Percentiles rank a stretch among this genome's conserved stretches.
Conservation (phyloP, 1,139 yeast species). For the Kodamaea alishanica region DNA sequence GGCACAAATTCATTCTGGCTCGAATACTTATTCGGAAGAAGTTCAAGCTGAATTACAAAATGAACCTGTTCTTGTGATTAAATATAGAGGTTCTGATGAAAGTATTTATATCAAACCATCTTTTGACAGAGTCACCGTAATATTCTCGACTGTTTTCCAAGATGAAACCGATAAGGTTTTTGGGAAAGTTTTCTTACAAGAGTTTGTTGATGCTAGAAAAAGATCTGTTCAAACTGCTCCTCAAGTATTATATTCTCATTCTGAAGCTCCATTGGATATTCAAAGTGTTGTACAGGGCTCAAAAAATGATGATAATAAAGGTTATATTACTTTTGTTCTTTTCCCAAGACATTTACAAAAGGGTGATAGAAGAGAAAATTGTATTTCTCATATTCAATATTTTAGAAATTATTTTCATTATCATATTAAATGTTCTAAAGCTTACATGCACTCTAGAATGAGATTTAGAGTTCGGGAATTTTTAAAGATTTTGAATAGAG, state of each 20-base stretch:
- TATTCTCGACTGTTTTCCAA: slow-evolving; percentile 88
- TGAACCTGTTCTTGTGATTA: slow-evolving; percentile 66
- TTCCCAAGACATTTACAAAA: slow-evolving; percentile 72
- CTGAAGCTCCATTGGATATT: slow-evolving; percentile 92
- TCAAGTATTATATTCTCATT: slow-evolving; percentile 87
- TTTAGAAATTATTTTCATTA: slow-evolving; percentile 97
- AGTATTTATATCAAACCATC: slow-evolving; percentile 88
- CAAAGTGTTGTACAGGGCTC: slow-evolving; percentile 39
- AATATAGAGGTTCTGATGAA: slow-evolving; percentile 86
- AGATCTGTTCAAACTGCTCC: slow-evolving; percentile 98
- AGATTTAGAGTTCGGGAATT: slow-evolving; percentile 91
- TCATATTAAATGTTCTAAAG: slow-evolving; percentile 97
- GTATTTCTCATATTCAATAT: slow-evolving; percentile 83
- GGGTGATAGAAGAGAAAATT: slow-evolving; percentile 71
- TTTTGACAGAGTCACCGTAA: slow-evolving; percentile 93
- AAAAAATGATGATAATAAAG: slow-evolving; percentile 52
- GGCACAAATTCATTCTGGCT: slow-evolving; percentile 49
- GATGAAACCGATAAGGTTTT: slow-evolving; percentile 96
- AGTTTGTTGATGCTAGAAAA: slow-evolving; percentile 95
- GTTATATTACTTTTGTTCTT: slow-evolving; percentile 74
- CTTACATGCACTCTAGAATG: slow-evolving; percentile 98
- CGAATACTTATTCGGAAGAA: slow-evolving; percentile 49
- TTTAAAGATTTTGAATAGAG: slow-evolving; percentile 92
- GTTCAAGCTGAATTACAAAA: slow-evolving; percentile 45
- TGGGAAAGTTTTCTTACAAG: slow-evolving; percentile 94